A percentile compares a stretch with the other conserved stretches of the same genome.
phyloP scores from a whole-genome alignment of 1,284 basidiomycete genomes.

The Irpex sp. region DNA sequence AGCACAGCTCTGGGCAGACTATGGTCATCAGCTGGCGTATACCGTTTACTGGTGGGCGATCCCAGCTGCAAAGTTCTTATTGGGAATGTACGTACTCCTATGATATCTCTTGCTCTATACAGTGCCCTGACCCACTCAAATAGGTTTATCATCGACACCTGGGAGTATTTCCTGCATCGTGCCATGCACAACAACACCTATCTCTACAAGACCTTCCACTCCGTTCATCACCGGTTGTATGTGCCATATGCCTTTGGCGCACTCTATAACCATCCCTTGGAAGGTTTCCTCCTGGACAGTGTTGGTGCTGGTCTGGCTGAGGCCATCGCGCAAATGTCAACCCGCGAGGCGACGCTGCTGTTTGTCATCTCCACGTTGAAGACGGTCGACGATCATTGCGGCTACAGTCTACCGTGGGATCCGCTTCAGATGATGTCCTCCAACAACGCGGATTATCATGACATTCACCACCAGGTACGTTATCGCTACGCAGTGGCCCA shows the following conservation, averaged over 20 bases:
- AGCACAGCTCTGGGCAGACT: slow-evolving; percentile 30
- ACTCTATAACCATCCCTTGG: slow-evolving; percentile 96
- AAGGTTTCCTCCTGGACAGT: slow-evolving; percentile 87
- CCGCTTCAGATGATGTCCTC: slow-evolving; percentile 82
- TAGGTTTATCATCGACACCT: slow-evolving; percentile 95
- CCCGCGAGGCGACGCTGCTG: slow-evolving; percentile 83
- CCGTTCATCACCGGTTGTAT: slow-evolving; percentile 94
- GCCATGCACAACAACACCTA: slow-evolving; percentile 89
- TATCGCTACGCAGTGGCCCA: background rate
- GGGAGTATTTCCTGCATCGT: slow-evolving; percentile 97
- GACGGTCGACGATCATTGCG: slow-evolving; percentile 98
- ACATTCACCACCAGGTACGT: slow-evolving; percentile 91
- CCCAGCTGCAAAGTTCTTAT: slow-evolving; percentile 72
- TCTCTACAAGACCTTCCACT: slow-evolving; percentile 91
- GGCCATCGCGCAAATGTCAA: slow-evolving; percentile 62
- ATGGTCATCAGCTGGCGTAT: slow-evolving; percentile 58
- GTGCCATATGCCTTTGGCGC: slow-evolving; percentile 97
- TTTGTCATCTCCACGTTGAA: slow-evolving; percentile 88
- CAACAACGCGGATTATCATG: slow-evolving; percentile 98
- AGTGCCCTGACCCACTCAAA: slow-evolving; percentile 3
- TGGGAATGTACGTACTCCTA: slow-evolving; percentile 64
- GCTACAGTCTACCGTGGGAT: slow-evolving; percentile 87
- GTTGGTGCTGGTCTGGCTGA: slow-evolving; percentile 83
- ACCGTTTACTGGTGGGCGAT: slow-evolving; percentile 95
- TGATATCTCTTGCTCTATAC: slow-evolving; percentile 3